Evolutionary conservation across 768 basidiomycete genomes (phyloP), one percentile per base, ranked within the genome.

Genomic region (Boletellus ananiceps): DNA sequence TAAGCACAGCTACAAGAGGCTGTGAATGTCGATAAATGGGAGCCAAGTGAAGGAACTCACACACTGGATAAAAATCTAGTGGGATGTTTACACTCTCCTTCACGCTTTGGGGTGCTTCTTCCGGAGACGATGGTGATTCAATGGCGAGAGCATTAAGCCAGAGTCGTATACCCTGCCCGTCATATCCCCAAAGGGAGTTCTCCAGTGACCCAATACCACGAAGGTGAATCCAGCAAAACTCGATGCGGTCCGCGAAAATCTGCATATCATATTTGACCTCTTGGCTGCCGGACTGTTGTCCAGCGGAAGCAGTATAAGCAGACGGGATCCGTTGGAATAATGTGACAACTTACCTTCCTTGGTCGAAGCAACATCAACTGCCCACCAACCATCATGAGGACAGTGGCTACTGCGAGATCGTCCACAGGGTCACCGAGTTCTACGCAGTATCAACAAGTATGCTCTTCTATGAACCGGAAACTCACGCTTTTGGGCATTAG

Each of bases 141-240:
- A 99, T 90, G 1, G 91, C 82, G 43, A 99, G 75, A 4, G 95
- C 95, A 64, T 98, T 94, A 21, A 99, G 73, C 96, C 96, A 99
- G 14, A 98, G 84, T 27, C 93, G 75, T 58, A 99, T 86, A 9
- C 82, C 82, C 51, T 81, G 77, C 3, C 93, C 95, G 56, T 97
- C 95, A 66, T 91, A 99, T 1, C 86, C 95, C 95, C 95, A 99
- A 18, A 99, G 73, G 6, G 94, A 97, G 69, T 99, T 99, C 64
- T 98, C 95, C 40, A 99, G 71, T 2, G 90, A 82, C 6, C 86
- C 89, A 35, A 99, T 92, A 2, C 95, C 95, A 34, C 88, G 82
- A 37, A 99, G 74, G 73, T 97, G 95, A 46, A 94, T 96, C 95
- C 95, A 99, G 68, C 94, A 99, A 62, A 96, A 93, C 63, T 99